A percentile compares a stretch with the other conserved stretches of the same genome.
phyloP scores from a whole-genome alignment of 2,329 filamentous ascomycete genomes.

The Akanthomyces lecanii region DNA sequence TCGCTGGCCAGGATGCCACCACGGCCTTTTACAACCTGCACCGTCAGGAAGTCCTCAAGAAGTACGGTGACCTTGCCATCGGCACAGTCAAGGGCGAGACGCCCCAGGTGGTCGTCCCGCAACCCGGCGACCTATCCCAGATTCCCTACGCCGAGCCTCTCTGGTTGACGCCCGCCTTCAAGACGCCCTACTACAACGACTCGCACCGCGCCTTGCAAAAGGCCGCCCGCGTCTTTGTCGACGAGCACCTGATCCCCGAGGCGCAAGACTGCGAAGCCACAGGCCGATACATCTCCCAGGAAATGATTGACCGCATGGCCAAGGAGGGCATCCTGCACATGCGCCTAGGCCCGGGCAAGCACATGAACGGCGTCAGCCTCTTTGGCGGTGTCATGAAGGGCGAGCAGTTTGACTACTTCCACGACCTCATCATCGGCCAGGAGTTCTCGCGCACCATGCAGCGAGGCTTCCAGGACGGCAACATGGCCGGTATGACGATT shows the following conservation, averaged over 20 bases:
- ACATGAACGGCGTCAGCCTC: constrained; percentile 67
- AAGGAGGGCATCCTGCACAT: constrained; percentile 70
- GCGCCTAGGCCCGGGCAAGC: constrained; percentile 77
- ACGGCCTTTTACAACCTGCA: constrained; percentile 88
- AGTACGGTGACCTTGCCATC: constrained; percentile 71
- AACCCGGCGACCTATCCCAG: constrained; percentile 66
- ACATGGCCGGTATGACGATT: constrained; percentile 83
- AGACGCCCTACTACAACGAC: constrained; percentile 75
- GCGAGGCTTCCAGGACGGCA: constrained; percentile 80
- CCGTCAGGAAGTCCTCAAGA: constrained; percentile 79
- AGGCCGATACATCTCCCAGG: constrained; percentile 66
- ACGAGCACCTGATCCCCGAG: constrained; percentile 67
- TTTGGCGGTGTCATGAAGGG: constrained; percentile 67
- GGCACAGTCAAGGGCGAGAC: constrained; percentile 72
- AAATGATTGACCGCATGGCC: constrained; percentile 76
- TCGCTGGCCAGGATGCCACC: constrained; percentile 79
- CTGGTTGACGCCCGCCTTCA: constrained; percentile 75
- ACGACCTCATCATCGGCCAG: constrained; percentile 72
- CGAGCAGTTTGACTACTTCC: constrained; percentile 83
- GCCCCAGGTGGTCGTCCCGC: constrained; percentile 65
- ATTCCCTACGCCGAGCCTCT: constrained; percentile 84
- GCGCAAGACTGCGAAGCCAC: constrained; percentile 71
- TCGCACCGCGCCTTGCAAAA: constrained; percentile 65
- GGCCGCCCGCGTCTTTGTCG: constrained; percentile 69
- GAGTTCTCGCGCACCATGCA: constrained; percentile 68